Percentiles rank a stretch among this genome's conserved stretches.
Evolutionary conservation across 306 rosid genomes (phyloP).

Genomic region (Citrullus mucosospermus): DNA sequence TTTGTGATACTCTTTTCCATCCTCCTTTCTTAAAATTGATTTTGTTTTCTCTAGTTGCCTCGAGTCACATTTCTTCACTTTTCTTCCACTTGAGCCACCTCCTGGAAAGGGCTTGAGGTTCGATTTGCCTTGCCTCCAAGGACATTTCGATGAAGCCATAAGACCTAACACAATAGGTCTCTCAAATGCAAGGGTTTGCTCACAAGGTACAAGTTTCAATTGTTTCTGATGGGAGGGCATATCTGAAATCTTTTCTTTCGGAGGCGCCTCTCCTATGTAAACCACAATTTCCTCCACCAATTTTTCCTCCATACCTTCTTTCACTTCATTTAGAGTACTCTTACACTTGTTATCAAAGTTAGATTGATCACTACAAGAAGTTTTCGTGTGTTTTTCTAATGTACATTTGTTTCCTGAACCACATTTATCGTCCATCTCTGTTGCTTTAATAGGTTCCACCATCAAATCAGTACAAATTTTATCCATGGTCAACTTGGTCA

Average conservation of each 20-base stretch:
- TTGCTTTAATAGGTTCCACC: background rate
- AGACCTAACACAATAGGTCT: constrained; percentile 36
- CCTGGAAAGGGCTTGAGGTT: constrained; percentile 14
- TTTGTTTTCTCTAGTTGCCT: constrained; percentile 16
- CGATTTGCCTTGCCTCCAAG: constrained; percentile 33
- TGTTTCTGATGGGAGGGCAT: constrained; percentile 1
- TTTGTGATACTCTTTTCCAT: constrained; percentile 6
- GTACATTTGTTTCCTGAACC: constrained; percentile 9
- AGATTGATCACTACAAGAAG: constrained; percentile 19
- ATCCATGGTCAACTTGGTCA: constrained; percentile 9
- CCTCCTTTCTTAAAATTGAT: constrained; percentile 23
- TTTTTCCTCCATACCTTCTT: constrained; percentile 13
- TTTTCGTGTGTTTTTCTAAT: constrained; percentile 1
- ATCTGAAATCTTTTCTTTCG: constrained; percentile 11
- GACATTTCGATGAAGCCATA: constrained; percentile 50
- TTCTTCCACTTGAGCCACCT: constrained; percentile 21
- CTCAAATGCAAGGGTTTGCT: constrained; percentile 13
- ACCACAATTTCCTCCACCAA: constrained; percentile 28
- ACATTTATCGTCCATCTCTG: background rate
- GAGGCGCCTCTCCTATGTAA: constrained; percentile 17
- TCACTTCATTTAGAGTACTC: constrained; percentile 10
- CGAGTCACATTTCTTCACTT: constrained; percentile 26
- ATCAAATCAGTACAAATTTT: constrained; percentile 3
- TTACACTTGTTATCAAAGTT: constrained; percentile 21
- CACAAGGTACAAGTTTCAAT: constrained; percentile 9